A percentile compares a stretch with the other conserved stretches of the same genome.
Evolutionary conservation across 106 monocot species (phyloP).

Genomic region (Dactylorhiza incarnata): DNA sequence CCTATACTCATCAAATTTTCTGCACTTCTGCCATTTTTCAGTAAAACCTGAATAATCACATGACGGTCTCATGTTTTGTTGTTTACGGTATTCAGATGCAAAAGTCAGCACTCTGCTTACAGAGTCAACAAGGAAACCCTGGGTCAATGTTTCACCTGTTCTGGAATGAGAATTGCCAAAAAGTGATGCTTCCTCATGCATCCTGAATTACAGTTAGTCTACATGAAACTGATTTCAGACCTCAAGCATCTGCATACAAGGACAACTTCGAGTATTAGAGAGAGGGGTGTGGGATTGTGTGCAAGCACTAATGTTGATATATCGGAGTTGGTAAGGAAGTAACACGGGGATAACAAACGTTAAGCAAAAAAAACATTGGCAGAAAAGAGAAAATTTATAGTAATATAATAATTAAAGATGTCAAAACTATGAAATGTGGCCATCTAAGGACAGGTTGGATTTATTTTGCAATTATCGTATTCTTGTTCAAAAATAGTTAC

Average conservation of each 20-base stretch:
- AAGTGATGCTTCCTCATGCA: slow-evolving; percentile 6
- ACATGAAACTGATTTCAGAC: background rate
- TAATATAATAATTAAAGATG: no score
- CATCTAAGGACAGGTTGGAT: no score
- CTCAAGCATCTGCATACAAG: background rate
- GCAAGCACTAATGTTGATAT: no score
- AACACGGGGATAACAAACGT: no score
- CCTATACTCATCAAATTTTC: slow-evolving; percentile 7
- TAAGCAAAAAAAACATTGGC: no score
- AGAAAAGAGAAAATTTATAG: no score
- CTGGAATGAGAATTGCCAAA: background rate
- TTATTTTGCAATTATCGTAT: no score
- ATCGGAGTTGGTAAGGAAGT: no score
- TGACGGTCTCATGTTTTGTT: slow-evolving; percentile 13
- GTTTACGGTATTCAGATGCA: slow-evolving; percentile 7
- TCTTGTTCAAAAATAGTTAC: no score
- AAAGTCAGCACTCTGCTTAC: slow-evolving; percentile 13
- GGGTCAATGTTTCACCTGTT: slow-evolving; percentile 23
- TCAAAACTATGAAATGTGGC: no score
- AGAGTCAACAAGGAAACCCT: slow-evolving; percentile 14
- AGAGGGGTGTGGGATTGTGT: background rate
- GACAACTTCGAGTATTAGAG: background rate
- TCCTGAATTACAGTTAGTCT: background rate
- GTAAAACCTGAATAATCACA: slow-evolving; percentile 15
- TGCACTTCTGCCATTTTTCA: slow-evolving; percentile 16